A percentile compares a stretch with the other conserved stretches of the same genome.
Conservation (phyloP, 2,329 filamentous ascomycete genomes). For the Xylariaceae sp. region DNA sequence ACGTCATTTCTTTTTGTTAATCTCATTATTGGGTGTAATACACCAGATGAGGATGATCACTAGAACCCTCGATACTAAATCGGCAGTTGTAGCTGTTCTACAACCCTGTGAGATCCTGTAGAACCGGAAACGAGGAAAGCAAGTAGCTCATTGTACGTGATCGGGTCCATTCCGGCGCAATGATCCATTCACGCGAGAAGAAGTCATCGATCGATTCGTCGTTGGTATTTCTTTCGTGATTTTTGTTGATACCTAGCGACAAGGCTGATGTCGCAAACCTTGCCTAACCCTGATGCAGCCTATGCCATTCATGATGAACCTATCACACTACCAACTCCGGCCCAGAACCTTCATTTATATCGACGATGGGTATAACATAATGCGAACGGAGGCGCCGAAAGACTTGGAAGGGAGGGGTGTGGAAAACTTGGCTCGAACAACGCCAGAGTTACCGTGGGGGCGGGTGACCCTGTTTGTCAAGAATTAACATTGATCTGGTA, state of each 20-base stretch:
- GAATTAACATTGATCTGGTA: neutral
- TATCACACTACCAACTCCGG: conserved; percentile 60
- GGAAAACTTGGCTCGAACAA: conserved; percentile 96
- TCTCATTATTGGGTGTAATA: neutral
- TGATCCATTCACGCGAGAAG: conserved; percentile 17
- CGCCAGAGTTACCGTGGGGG: conserved; percentile 95
- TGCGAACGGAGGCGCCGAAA: conserved; percentile 92
- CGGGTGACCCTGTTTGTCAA: conserved; percentile 61
- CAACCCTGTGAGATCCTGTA: neutral
- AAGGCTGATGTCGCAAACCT: conserved; percentile 42
- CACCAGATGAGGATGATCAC: neutral
- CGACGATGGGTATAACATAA: conserved; percentile 97
- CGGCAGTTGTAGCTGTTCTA: neutral
- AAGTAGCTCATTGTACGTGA: neutral
- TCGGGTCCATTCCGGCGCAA: conserved; percentile 16
- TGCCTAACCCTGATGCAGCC: conserved; percentile 45
- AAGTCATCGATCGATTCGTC: conserved; percentile 27
- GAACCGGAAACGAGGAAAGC: neutral
- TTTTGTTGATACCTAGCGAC: conserved; percentile 34
- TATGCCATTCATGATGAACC: conserved; percentile 52
- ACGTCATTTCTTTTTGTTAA: neutral
- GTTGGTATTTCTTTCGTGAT: conserved; percentile 34
- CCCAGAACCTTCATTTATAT: conserved; percentile 67
- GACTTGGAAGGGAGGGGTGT: conserved; percentile 93
- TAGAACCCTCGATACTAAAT: neutral